These are phyloP conservation scores for Vararia minispora DNA, from an alignment of 768 basidiomycete species.

Conservation along the genomic window DNA sequence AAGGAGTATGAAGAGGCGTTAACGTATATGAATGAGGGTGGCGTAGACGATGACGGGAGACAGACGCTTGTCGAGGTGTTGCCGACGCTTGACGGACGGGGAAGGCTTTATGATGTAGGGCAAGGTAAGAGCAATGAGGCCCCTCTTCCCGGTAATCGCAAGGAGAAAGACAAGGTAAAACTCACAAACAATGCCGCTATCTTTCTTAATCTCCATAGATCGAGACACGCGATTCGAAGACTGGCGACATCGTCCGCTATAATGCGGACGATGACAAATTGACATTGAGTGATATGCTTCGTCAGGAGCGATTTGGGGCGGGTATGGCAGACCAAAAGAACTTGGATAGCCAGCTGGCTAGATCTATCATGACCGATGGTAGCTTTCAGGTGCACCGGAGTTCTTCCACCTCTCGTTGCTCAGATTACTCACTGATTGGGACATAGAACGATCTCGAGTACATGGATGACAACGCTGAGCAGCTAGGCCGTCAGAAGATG, in stretches of 20 bases:
- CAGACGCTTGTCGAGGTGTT: conserved; percentile 69
- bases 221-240: conserved; percentile 83
- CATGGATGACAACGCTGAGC: conserved; percentile 94
- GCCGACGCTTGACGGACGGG: conserved; percentile 78
- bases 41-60: conserved; percentile 28
- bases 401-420: not conserved
- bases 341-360: conserved; percentile 82
- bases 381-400: conserved; percentile 57
- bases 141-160: conserved; percentile 54
- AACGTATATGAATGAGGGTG: conserved; percentile 17
- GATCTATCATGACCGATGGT: conserved; percentile 77
- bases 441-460: conserved; percentile 92
- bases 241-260: conserved; percentile 80
- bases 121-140: conserved; percentile 51
- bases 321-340: conserved; percentile 89
- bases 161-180: conserved; percentile 62
- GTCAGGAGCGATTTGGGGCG: conserved; percentile 85
- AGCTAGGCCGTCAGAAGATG: conserved; percentile 88
- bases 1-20: conserved; percentile 73
- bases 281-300: conserved; percentile 82
- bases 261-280: conserved; percentile 86
- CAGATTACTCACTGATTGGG: not conserved
- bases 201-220: conserved; percentile 33
- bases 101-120: conserved; percentile 86
- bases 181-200: too few species aligned